Evolutionary conservation across 2,329 filamentous ascomycete species (phyloP).

Genomic region (Lasiodiplodia sp.): DNA sequence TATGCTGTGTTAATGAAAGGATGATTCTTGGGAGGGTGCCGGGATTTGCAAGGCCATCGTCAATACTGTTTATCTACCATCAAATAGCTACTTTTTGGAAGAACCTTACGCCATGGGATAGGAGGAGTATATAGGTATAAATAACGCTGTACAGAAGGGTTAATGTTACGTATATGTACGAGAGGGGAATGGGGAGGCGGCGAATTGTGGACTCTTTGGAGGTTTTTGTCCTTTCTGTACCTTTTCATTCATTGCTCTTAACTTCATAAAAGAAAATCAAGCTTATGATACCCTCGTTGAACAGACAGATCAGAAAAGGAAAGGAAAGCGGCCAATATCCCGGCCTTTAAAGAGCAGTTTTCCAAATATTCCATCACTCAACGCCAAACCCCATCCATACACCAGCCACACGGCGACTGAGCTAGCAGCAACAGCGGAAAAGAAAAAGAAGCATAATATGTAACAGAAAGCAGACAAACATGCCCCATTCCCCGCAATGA

Average conservation of each 20-base stretch:
- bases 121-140: slow-evolving; percentile 15
- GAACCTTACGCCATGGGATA: not conserved
- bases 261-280: not conserved
- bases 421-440: not conserved
- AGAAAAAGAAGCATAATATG: not conserved
- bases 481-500: not conserved
- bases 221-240: not conserved
- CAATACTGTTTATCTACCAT: slow-evolving; percentile 1
- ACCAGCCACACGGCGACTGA: not conserved
- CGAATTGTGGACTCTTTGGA: not conserved
- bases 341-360: too few species aligned
- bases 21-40: slow-evolving; percentile 2
- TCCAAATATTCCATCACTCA: too few species aligned
- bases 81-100: not conserved
- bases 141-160: slow-evolving; percentile 9
- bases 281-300: not conserved
- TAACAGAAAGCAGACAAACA: not conserved
- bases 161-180: slow-evolving; percentile 1
- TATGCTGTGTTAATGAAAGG: slow-evolving; percentile 9
- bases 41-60: not conserved
- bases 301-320: not conserved
- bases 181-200: not conserved
- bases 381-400: not conserved
- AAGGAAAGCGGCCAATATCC: not conserved
- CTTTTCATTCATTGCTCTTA: not conserved